Base-by-base conservation (phyloP, 768 basidiomycete species). In the Candolleomyces eurysporus region DNA sequence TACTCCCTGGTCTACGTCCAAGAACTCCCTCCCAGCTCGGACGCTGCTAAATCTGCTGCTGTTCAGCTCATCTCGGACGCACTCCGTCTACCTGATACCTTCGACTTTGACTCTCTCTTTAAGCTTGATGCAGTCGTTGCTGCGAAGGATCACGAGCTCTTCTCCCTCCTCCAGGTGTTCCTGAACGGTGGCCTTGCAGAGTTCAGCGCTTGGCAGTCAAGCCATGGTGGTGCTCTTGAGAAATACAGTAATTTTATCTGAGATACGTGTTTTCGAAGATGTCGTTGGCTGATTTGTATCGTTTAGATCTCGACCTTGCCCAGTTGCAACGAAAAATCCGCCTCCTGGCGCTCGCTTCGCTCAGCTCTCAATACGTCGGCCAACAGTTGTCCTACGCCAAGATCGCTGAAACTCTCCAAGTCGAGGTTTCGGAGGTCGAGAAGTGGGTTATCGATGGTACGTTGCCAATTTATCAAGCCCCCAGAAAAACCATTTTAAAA, bases 381-480 rank as follows among this genome's bases (percentile, higher is more conserved):
- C 83, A 84, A 50, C 86, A 88, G 66, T 78, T 96, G 14, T 74
- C 88, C 0, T 95, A 95, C 72, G 71, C 84, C 10, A 82, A 80
- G 66, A 84, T 96, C 42, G 87, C 88, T 1, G 78, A 84, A 31
- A 79, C 83, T 13, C 74, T 95, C 48, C 84, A 91, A 64, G 84
- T 92, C 8, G 81, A 86, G 26, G 62, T 72, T 21, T 76, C 82
- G 26, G 79, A 91, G 61, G 91, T 95, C 31, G 94, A 95, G 71
- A 87, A 84, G 67, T 94, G 92, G 91, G 86, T 87, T 45, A 94
- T 95, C 63, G 91, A 94, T 74, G 88, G 92, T 93, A 68, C 62
- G 79, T 57, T 8, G 11, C 6, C 36, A 7, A 36, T 11, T 19
- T 56, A 26, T 4, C 4, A 4, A 26, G n/a, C n/a, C n/a, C 49